These are phyloP conservation scores for Solanum phureja DNA, from an alignment of 257 asterid genomes.

Conservation along the genomic window DNA sequence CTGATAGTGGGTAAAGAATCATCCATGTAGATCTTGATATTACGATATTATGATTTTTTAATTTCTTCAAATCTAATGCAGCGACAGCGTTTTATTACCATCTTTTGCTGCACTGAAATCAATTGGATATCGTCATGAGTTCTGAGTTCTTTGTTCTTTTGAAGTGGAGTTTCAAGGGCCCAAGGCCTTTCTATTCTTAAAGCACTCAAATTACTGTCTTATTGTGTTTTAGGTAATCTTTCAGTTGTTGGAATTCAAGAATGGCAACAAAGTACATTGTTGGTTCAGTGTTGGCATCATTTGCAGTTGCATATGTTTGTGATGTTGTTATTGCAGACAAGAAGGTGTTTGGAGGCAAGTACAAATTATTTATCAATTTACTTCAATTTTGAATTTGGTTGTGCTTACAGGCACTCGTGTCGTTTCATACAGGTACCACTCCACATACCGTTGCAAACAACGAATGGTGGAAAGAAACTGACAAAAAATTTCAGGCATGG, in stretches of 20 bases:
- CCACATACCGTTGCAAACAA: constrained; percentile 48
- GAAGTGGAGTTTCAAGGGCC: neutral
- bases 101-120: neutral
- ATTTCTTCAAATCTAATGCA: no score
- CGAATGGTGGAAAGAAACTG: constrained; percentile 80
- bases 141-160: neutral
- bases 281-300: constrained; percentile 18
- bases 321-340: constrained; percentile 19
- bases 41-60: no score
- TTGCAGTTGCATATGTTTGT: constrained; percentile 21
- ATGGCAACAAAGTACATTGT: constrained; percentile 24
- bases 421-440: constrained; percentile 42
- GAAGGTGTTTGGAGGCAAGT: constrained; percentile 24
- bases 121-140: neutral
- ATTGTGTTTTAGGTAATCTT: neutral
- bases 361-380: neutral
- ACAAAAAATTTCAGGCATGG: constrained; percentile 92
- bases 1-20: no score
- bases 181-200: neutral
- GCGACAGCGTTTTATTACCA: neutral
- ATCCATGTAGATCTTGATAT: no score
- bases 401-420: neutral
- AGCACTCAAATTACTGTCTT: neutral
- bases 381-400: neutral
- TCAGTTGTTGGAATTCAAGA: constrained; percentile 5